A percentile compares a stretch with the other conserved stretches of the same genome.
Conservation (phyloP, 164 flowering plant species). For the grape (Vitis vinifera) region ASM3070453v1 NC_081820.1:26222501-26223000, state of each 20-base stretch:
- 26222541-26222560: conserved; percentile 84
- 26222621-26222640: conserved; percentile 92
- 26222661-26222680: conserved; percentile 99
- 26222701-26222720: conserved; percentile 97
- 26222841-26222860: not conserved
- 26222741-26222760: conserved; percentile 90
- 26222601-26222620: conserved; percentile 94
- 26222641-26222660: conserved; percentile 99
- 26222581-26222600: conserved; percentile 87
- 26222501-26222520: conserved; percentile 48
- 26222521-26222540: conserved; percentile 71
- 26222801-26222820: conserved; percentile 97
- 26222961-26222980: conserved; percentile 92
- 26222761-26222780: conserved; percentile 98
- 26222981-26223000: conserved; percentile 99
- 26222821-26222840: conserved; percentile 40
- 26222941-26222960: conserved; percentile 89
- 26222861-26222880: not conserved
- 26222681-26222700: conserved; percentile 83
- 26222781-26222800: conserved; percentile 99
- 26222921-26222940: conserved; percentile 99
- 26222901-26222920: conserved; percentile 99
- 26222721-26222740: conserved; percentile 99
- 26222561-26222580: conserved; percentile 91
- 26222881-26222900: conserved; percentile 25